Evolutionary conservation across 345 rosid genomes (phyloP), one percentile per base, ranked within the genome.

Genomic region (Gossypium australe): DNA sequence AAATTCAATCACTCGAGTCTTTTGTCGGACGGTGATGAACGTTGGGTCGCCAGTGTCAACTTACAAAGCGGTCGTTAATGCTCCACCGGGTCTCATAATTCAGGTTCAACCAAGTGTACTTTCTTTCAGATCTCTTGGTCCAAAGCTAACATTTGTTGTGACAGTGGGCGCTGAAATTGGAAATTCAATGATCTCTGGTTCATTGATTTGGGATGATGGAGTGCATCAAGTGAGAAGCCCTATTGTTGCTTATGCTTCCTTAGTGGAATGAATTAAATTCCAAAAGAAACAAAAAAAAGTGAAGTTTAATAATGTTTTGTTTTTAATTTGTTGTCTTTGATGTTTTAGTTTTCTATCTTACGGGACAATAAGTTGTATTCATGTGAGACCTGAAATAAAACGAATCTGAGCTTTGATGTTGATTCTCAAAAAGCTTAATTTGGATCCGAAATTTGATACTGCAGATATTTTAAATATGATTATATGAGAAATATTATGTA

Each of bases 161-260:
- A 77, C 64, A 0, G 82, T 85, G 5, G 18, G 10, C 17, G 88
- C 78, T 6, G 71, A 55, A 41, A 1, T 81, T 8, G 25, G 51
- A 55, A 34, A 67, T 17, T 59, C 45, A n/a, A 73, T 72, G 59
- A 29, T 74, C 2, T 79, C 83, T 44, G 84, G 75, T 1, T 63
- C 87, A 27, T 70, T 85, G 80, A 20, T 58, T 25, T 85, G 86
- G 88, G 70, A 74, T 22, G 85, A 86, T 60, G 87, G 85, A 0
- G 44, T 27, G 34, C 85, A 82, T 70, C 48, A 72, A 52, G 87
- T 84, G 18, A 84, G 82, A 47, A 85, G 85, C 53, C 87, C 90
- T 2, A 34, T 85, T 38, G 84, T 86, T 2, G 78, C 79, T 1
- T 63, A 56, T 66, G 53, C 67, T 62, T 34, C 45, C 47, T 29